Percentiles rank a stretch among this genome's conserved stretches.
Conservation (phyloP, 768 basidiomycete species). For the Collybiopsis confluens region DNA sequence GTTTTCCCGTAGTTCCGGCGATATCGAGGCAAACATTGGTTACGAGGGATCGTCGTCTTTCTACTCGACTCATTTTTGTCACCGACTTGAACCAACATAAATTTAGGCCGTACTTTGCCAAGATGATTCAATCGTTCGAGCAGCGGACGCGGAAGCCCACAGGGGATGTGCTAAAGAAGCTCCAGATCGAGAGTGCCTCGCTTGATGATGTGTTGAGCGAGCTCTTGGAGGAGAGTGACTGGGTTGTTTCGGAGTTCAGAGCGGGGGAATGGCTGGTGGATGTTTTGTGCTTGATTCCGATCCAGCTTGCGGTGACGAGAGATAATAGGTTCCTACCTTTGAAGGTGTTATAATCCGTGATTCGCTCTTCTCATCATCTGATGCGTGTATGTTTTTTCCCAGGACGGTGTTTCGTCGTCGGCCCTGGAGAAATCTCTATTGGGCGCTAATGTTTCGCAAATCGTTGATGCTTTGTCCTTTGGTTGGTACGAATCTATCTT, state of each 20-base stretch:
- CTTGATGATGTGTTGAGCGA: slow-evolving; percentile 23
- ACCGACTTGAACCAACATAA: slow-evolving; percentile 30
- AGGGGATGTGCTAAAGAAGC: slow-evolving; percentile 35
- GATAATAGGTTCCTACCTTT: slow-evolving; percentile 61
- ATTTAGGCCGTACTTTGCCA: slow-evolving; percentile 39
- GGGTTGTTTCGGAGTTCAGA: slow-evolving; percentile 34
- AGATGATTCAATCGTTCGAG: slow-evolving; percentile 46
- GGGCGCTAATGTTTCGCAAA: slow-evolving; percentile 54
- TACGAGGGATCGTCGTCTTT: slow-evolving; percentile 24
- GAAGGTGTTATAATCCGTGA: slow-evolving; percentile 41
- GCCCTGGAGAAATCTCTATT: slow-evolving; percentile 48
- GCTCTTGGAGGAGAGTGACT: slow-evolving; percentile 11
- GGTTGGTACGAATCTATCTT: slow-evolving; percentile 67
- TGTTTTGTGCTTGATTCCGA: slow-evolving; percentile 57
- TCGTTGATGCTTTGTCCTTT: slow-evolving; percentile 51
- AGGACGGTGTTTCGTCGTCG: slow-evolving; percentile 35
- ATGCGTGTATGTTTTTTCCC: too few species aligned
- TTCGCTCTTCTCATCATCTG: slow-evolving; percentile 1
- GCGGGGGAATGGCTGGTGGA: slow-evolving; percentile 63
- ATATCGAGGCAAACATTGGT: slow-evolving; percentile 41
- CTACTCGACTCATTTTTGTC: slow-evolving; percentile 39
- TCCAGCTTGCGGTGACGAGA: slow-evolving; percentile 55
- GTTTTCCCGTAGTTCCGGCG: slow-evolving; percentile 55
- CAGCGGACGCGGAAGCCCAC: slow-evolving; percentile 48
- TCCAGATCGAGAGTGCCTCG: slow-evolving; percentile 27